A percentile compares a stretch with the other conserved stretches of the same genome.
Evolutionary conservation across 108 stramenopile genomes (phyloP).

Genomic region (Bacterosira constricta): DNA sequence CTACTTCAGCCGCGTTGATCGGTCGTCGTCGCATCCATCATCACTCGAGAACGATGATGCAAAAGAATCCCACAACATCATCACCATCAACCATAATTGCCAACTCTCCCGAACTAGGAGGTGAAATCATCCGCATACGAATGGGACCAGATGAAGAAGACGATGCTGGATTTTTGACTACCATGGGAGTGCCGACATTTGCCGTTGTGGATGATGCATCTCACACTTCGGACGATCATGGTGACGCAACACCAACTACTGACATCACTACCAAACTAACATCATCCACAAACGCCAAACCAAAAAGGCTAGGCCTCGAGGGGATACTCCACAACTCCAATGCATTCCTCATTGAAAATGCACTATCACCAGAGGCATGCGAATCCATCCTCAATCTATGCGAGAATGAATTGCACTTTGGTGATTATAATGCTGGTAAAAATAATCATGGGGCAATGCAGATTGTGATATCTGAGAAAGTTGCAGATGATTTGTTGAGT

Average conservation of each 20-base stretch:
- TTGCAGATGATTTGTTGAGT: slow-evolving; percentile 52
- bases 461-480: slow-evolving; percentile 61
- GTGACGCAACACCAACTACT: background rate
- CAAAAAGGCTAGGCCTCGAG: slow-evolving; percentile 60
- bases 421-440: slow-evolving; percentile 68
- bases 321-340: slow-evolving; percentile 52
- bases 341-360: slow-evolving; percentile 67
- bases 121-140: slow-evolving; percentile 44
- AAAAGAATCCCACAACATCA: too few species aligned
- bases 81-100: too few species aligned
- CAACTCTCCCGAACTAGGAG: slow-evolving; percentile 32
- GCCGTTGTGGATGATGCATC: slow-evolving; percentile 46
- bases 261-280: background rate
- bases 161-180: slow-evolving; percentile 42
- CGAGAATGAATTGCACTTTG: slow-evolving; percentile 62
- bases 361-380: slow-evolving; percentile 55
- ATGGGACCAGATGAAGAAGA: slow-evolving; percentile 27
- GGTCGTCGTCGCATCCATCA: too few species aligned
- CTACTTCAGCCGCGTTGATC: too few species aligned
- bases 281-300: background rate
- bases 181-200: slow-evolving; percentile 68
- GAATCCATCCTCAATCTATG: slow-evolving; percentile 60
- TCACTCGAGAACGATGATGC: background rate
- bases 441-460: slow-evolving; percentile 85
- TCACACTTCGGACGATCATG: background rate